Percentiles rank a stretch among this genome's conserved stretches.
These are phyloP conservation scores for Conoideocrella luteorostrata DNA, from an alignment of 2,329 filamentous ascomycete genomes.

Conservation along the genomic window DNA sequence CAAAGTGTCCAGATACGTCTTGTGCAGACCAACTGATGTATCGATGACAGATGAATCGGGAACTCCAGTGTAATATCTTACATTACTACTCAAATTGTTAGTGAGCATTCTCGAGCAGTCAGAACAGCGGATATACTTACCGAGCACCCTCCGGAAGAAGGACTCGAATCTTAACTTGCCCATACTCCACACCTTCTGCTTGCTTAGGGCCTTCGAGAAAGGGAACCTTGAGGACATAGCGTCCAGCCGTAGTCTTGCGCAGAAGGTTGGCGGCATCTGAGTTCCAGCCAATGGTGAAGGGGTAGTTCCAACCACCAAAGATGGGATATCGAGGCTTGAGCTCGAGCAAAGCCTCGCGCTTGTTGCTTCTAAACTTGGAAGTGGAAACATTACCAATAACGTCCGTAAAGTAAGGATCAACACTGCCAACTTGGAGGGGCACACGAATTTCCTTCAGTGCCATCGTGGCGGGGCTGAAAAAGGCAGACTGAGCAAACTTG, in stretches of 20 bases:
- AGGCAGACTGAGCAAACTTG: constrained; percentile 65
- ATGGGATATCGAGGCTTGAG: constrained; percentile 92
- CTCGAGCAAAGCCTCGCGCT: constrained; percentile 75
- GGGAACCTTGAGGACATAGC: constrained; percentile 83
- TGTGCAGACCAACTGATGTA: constrained; percentile 57
- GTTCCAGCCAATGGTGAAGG: constrained; percentile 95
- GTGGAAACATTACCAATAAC: constrained; percentile 97
- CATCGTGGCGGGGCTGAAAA: constrained; percentile 68
- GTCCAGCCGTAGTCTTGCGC: constrained; percentile 57
- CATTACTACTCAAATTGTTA: constrained; percentile 55
- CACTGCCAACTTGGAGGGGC: constrained; percentile 70
- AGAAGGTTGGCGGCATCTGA: constrained; percentile 73
- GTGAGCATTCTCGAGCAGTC: constrained; percentile 3
- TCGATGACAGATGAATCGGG: constrained; percentile 57
- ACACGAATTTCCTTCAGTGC: constrained; percentile 79
- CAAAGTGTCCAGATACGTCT: constrained; percentile 88
- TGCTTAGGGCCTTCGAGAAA: constrained; percentile 91
- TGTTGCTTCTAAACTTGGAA: constrained; percentile 73
- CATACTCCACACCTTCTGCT: constrained; percentile 79
- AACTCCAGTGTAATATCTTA: constrained; percentile 69
- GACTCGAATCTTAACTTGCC: constrained; percentile 70
- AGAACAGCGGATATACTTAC: constrained; percentile 41
- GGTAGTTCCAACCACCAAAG: constrained; percentile 97
- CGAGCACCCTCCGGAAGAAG: constrained; percentile 87
- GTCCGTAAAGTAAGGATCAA: constrained; percentile 90